Evolutionary conservation across 2,329 filamentous ascomycete genomes (phyloP), one percentile per base, ranked within the genome.

Genomic region (Fusarium caatingaense): DNA sequence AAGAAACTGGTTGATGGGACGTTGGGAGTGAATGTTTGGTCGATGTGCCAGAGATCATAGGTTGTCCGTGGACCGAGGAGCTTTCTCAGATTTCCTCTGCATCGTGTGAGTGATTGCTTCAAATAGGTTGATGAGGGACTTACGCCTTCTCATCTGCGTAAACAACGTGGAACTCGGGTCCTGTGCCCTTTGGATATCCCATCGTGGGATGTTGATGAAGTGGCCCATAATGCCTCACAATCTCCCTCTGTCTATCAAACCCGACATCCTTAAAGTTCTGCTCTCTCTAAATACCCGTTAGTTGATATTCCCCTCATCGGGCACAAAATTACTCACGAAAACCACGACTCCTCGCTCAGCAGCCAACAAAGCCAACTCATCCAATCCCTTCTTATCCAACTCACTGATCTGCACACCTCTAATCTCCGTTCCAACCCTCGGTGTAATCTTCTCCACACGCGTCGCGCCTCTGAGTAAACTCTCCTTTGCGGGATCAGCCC

Each of bases 1-100:
- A 79, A 78, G 60, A 79, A 78, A 2, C 74, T 78, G 3, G 77
- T 78, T 3, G 74, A 77, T 0, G 77, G 77, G 0, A 75, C 65
- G 5, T 79, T 78, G 1, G 76, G 68, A 0, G 76, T 78, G n/a
- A 78, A 77, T 0, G 76, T 77, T n/a, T 79, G 77, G 41, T 79
- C 77, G 0, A 78, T 64, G 16, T 79, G 76, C 77, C 77, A 79
- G 2, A 78, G 72, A 10, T 78, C 76, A 10, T 77, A 78, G 2
- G 69, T 70, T 2, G 74, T 74, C 3, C 71, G 62, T 15, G 72
- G 69, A 0, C 77, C 76, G 1, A 78, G 64, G 0, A 78, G 74
- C 4, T 54, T 75, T 50, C 77, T 69, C 21, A 78, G 18, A 21
- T 75, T 78, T 2, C 74, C 77, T 1, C 71, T 75, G 4, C 6